Base-by-base conservation (phyloP, 106 monocot species). In the Vanilla planifolia region DNA sequence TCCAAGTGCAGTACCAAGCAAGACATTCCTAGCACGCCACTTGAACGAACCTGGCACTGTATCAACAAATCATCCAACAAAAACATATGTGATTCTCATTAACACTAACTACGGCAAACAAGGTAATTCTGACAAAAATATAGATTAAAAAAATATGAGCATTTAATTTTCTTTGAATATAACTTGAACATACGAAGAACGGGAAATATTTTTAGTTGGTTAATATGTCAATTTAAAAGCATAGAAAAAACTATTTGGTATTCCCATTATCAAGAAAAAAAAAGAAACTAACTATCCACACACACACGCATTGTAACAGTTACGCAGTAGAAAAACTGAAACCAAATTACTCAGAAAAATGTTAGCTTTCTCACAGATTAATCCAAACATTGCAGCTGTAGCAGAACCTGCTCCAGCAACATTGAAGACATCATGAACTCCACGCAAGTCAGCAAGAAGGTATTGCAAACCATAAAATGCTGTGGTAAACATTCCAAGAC, bases 401-500 rank as follows among this genome's bases (percentile, higher is more conserved):
- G 81, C 84, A 32, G 98, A 92, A 51, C 92, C 92, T 64, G 98
- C 98, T 41, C 88, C 92, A 71, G 77, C 92, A 70, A 92, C 72
- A 72, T 98, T 98, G 24, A 77, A 73, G n/a, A 88, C 85, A 75
- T 98, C 98, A 67, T 98, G 84, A 39, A 85, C 84, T 27, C 92
- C 88, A 6, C 98, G 73, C 43, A 67, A 71, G 33, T 98, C 85
- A 55, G 79, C 77, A 62, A 98, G 52, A 72, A 88, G 71, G 75
- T 92, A 82, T 39, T 88, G 92, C 60, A 92, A 63, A 15, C 92
- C 92, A 66, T 63, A 82, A 68, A 98, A 88, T 23, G 74, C 46
- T 21, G 87, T 81, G 51, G 98, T 98, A 40, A 98, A 92, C 84
- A 88, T 85, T 72, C 98, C 98, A 39, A 92, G 85, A 15, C 92